These are phyloP conservation scores for Neurospora sp. DNA, from an alignment of 495 filamentous ascomycete species.

Conservation along the genomic window DNA sequence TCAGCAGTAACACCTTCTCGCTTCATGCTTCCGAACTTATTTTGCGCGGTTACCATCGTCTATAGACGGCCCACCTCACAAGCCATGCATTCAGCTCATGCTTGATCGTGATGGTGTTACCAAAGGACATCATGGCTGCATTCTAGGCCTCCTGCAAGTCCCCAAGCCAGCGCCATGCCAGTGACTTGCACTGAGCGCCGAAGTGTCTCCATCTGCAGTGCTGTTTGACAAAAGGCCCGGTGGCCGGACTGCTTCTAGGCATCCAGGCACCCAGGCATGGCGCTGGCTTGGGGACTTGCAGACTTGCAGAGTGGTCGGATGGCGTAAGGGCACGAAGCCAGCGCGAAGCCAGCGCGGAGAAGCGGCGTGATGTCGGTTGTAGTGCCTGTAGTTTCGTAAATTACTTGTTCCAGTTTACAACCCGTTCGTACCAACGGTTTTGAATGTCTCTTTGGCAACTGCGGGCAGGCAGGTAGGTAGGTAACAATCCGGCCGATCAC, in stretches of 20 bases:
- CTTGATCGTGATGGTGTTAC: background rate
- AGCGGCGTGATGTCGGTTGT: background rate
- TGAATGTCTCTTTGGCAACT: background rate
- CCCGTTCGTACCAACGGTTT: background rate
- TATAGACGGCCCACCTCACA: background rate
- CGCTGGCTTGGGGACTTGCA: background rate
- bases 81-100: background rate
- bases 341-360: background rate
- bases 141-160: background rate
- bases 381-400: background rate
- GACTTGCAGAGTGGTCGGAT: background rate
- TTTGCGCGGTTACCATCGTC: no score
- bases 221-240: background rate
- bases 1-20: background rate
- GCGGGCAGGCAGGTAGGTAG: background rate
- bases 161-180: background rate
- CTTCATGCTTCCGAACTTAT: background rate
- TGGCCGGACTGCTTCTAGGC: background rate
- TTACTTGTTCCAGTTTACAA: no score
- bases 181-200: background rate
- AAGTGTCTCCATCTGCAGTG: background rate
- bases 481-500: background rate
- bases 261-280: background rate
- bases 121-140: background rate
- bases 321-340: background rate